phyloP scores from a whole-genome alignment of 2,329 filamentous ascomycete species.

The Alternaria alternata region DNA sequence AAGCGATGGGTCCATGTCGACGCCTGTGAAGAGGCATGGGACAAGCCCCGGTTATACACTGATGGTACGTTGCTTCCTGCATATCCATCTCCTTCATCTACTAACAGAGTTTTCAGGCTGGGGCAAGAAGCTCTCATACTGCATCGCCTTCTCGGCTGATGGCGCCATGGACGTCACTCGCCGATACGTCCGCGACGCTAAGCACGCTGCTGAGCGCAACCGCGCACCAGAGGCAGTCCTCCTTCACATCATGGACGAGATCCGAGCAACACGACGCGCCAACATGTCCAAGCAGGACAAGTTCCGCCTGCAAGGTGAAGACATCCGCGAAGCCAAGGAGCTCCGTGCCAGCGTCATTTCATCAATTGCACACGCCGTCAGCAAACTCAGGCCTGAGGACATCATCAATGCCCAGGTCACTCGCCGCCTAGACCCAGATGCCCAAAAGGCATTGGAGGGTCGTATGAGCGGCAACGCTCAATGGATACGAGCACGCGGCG shows the following conservation, averaged over 20 bases:
- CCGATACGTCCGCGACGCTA: conserved; percentile 73
- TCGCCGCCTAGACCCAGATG: conserved; percentile 53
- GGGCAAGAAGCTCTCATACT: conserved; percentile 97
- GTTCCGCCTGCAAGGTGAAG: conserved; percentile 81
- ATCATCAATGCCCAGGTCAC: conserved; percentile 40
- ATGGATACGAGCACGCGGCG: conserved; percentile 48
- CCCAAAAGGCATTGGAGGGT: conserved; percentile 58
- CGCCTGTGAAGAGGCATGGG: conserved; percentile 92
- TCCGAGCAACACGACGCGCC: conserved; percentile 80
- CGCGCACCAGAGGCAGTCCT: conserved; percentile 88
- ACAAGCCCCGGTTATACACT: conserved; percentile 89
- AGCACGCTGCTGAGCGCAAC: conserved; percentile 76
- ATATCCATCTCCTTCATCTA: background rate
- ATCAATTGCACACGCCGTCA: conserved; percentile 76
- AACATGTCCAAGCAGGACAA: conserved; percentile 88
- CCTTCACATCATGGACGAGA: conserved; percentile 90
- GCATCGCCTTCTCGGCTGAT: conserved; percentile 94
- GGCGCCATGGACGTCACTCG: conserved; percentile 74
- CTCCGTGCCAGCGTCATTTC: conserved; percentile 77
- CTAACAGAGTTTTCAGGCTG: conserved; percentile 65
- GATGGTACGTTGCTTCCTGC: conserved; percentile 66
- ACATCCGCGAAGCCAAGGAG: conserved; percentile 77
- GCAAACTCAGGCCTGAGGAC: conserved; percentile 67
- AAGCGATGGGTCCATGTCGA: conserved; percentile 97
- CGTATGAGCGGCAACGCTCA: conserved; percentile 51